These are phyloP conservation scores for Leccinum truebloodii DNA, from an alignment of 768 basidiomycete species.

Conservation along the genomic window DNA sequence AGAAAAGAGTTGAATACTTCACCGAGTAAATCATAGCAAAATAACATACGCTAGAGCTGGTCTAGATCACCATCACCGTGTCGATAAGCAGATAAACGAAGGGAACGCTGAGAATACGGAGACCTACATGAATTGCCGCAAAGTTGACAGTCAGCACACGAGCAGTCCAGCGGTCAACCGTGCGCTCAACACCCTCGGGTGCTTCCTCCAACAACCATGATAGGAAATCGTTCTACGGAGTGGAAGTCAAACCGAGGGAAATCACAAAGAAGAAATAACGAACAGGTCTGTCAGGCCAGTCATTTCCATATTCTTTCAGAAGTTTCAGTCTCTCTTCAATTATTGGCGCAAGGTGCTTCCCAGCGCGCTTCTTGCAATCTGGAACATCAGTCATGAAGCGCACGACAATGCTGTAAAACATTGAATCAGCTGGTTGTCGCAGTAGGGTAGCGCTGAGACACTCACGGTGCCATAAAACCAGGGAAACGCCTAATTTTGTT, in stretches of 20 bases:
- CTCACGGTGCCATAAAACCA: conserved; percentile 34
- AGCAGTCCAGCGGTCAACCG: conserved; percentile 25
- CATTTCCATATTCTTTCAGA: conserved; percentile 25
- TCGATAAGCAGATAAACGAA: not conserved
- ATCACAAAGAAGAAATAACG: conserved; percentile 5
- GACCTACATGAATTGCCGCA: conserved; percentile 27
- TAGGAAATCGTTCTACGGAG: conserved; percentile 34
- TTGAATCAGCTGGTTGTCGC: too few relatives aligned
- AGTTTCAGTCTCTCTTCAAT: conserved; percentile 30
- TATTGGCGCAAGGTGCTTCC: not conserved
- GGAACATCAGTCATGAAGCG: not conserved
- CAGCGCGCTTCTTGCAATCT: not conserved
- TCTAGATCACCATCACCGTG: not conserved
- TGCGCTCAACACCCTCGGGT: conserved; percentile 12
- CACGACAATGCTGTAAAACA: not conserved
- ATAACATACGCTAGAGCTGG: not conserved
- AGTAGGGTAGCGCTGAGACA: not conserved
- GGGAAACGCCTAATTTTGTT: conserved; percentile 30
- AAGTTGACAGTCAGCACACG: conserved; percentile 20
- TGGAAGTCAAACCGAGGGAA: not conserved
- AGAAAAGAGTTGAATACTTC: not conserved
- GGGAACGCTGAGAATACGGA: not conserved
- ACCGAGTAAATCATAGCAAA: not conserved
- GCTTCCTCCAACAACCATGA: conserved; percentile 35
- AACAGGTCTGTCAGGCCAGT: conserved; percentile 37